phyloP scores from a whole-genome alignment of 768 basidiomycete species.

The Cystofilobasidium ferigula region DNA sequence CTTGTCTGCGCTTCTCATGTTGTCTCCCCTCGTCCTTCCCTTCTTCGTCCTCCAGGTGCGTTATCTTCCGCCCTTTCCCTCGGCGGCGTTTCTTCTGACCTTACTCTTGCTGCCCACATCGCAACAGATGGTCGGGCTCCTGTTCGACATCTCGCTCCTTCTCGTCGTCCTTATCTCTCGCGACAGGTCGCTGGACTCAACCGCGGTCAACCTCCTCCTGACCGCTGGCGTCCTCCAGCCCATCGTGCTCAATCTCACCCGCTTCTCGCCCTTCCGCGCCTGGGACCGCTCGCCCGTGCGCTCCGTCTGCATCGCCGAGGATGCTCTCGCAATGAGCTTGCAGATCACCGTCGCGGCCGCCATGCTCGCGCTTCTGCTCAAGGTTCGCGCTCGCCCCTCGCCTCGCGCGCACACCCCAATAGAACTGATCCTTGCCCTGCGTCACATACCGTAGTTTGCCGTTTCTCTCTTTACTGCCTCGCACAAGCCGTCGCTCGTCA shows the following conservation, averaged over 20 bases:
- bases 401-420: too few species aligned
- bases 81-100: too few species aligned
- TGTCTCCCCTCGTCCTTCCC: not conserved
- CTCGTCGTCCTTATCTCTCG: slow-evolving; percentile 5
- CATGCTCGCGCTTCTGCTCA: slow-evolving; percentile 1
- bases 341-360: not conserved
- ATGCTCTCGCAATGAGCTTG: not conserved
- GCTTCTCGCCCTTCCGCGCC: not conserved
- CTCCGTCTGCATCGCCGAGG: not conserved
- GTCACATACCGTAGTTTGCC: too few species aligned
- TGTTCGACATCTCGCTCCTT: not conserved
- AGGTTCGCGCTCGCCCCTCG: too few species aligned
- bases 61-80: not conserved
- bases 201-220: slow-evolving; percentile 1
- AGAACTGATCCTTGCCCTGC: too few species aligned
- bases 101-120: not conserved
- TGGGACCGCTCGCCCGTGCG: not conserved
- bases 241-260: not conserved
- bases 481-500: too few species aligned
- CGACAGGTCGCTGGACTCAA: not conserved
- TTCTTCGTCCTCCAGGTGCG: slow-evolving; percentile 9
- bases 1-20: too few species aligned
- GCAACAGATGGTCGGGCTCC: not conserved
- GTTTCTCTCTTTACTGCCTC: too few species aligned
- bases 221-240: slow-evolving; percentile 1